Evolutionary conservation across 2,329 filamentous ascomycete genomes (phyloP), one percentile per base, ranked within the genome.

Genomic region (Claviceps cyperi): DNA sequence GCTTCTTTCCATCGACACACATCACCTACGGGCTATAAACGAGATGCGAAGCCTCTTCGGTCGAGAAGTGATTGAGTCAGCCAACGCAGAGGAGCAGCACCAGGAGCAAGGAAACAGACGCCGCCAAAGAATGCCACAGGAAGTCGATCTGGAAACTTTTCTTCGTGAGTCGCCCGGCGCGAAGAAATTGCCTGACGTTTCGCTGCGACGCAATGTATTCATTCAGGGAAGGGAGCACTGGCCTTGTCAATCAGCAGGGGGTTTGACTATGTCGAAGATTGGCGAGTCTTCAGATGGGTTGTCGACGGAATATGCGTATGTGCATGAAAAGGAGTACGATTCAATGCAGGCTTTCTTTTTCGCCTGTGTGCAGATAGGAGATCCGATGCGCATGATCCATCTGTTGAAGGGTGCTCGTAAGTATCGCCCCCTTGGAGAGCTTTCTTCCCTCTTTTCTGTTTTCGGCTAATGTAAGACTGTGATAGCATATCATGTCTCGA

Each of bases 191-290:
- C 78, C 81, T 1, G 82, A 87, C 48, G 73, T 88, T 35, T 81
- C 84, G 19, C 71, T 86, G 32, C 78, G 86, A 43, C 78, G 84
- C 37, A 96, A 95, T 60, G 75, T 86, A 13, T 91, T 95, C 60
- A 80, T 94, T 52, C 84, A 89, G 57, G 87, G 86, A 46, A 90
- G 88, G 60, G 87, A 92, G 55, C 80, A 86, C 47, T 96, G 90
- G 90, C 90, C 89, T 3, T 75, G 79, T 35, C 81, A 82, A 48
- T 79, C 87, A 1, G 82, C 84, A 36, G 86, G 85, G 15, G 92
- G 92, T 0, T 71, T 98, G 50, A 82, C 81, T 8, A 95, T 98
- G 90, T 79, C 83, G 58, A 69, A 70, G 53, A 51, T 76, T 15
- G 64, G 64, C 44, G 67, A 69, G 52, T 60, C 59, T 7, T 54